Conservation (phyloP, 208 protist species). For the Porcisia hertigi region DNA sequence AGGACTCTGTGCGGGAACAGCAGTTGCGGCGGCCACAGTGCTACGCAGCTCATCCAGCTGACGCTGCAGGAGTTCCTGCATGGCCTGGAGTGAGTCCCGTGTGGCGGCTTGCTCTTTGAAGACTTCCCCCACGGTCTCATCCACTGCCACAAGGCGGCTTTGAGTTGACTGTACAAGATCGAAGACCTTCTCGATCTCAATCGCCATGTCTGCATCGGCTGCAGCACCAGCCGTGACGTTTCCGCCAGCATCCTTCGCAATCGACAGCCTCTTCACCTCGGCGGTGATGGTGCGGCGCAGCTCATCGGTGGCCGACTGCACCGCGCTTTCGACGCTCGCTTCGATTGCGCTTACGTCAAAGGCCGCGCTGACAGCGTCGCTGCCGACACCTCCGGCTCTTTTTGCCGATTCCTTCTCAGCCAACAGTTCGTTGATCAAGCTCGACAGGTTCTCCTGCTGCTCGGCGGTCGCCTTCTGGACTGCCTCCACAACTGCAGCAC, state of each 20-base stretch:
- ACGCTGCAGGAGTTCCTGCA: constrained; percentile 31
- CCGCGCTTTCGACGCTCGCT: constrained; percentile 51
- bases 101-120: constrained; percentile 45
- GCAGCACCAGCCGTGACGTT: not conserved
- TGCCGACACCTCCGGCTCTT: constrained; percentile 3
- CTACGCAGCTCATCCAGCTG: constrained; percentile 19
- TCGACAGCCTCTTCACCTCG: constrained; percentile 55
- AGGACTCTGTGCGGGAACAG: not conserved
- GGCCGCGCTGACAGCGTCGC: not conserved
- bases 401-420: constrained; percentile 4
- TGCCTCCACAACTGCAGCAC: constrained; percentile 40
- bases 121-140: constrained; percentile 39
- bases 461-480: constrained; percentile 47
- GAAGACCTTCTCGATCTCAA: constrained; percentile 25
- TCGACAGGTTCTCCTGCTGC: constrained; percentile 57
- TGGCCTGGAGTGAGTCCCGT: constrained; percentile 30
- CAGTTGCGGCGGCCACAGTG: not conserved
- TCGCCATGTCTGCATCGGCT: constrained; percentile 8
- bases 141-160: constrained; percentile 39
- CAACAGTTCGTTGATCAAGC: constrained; percentile 41
- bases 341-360: constrained; percentile 34
- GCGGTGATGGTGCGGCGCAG: constrained; percentile 43
- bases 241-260: constrained; percentile 14
- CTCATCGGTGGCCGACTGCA: constrained; percentile 55
- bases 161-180: constrained; percentile 32